Conservation (phyloP, 1,284 basidiomycete genomes). For the Spongiforma sp. region DNA sequence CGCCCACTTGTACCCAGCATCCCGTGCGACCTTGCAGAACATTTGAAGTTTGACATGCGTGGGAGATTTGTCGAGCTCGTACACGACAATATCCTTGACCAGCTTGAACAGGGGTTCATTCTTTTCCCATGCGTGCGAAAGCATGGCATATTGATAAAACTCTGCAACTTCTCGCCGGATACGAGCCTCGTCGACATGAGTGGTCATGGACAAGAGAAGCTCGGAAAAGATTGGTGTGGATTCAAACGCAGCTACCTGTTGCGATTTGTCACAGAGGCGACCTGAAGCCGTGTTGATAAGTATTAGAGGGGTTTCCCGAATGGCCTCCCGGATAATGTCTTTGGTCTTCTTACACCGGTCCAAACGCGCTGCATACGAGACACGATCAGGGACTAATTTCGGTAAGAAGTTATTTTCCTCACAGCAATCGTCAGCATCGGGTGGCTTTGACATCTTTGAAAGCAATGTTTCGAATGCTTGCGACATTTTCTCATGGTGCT, state of each 20-base stretch:
- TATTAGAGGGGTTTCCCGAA: background rate
- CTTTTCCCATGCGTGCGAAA: background rate
- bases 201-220: background rate
- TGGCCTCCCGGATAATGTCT: background rate
- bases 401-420: background rate
- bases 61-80: background rate
- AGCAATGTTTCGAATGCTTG: background rate
- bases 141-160: too few relatives aligned
- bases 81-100: background rate
- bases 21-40: too few relatives aligned
- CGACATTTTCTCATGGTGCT: background rate
- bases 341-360: background rate
- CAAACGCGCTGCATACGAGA: background rate
- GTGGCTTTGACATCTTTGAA: background rate
- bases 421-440: background rate
- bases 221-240: background rate
- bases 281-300: background rate
- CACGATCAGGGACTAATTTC: background rate
- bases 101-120: background rate
- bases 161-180: background rate
- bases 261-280: background rate
- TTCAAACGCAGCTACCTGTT: background rate
- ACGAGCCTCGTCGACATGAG: background rate
- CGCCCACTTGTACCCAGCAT: too few relatives aligned
- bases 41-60: background rate